These are phyloP conservation scores for Bretschneidera sinensis DNA, from an alignment of 345 rosid species.

Conservation along the genomic window DNA sequence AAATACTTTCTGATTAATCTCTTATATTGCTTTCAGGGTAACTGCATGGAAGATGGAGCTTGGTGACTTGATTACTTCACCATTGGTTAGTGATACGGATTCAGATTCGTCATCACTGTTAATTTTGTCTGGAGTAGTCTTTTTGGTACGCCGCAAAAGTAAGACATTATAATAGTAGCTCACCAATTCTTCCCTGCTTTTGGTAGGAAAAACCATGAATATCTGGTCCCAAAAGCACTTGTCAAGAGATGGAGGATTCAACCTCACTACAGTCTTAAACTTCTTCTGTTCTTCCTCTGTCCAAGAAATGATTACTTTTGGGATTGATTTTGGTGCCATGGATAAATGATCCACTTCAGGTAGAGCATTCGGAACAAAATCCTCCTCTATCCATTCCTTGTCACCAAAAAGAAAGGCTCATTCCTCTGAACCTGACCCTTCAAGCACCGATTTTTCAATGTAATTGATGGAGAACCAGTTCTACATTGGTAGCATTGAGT, in stretches of 20 bases:
- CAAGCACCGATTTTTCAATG: no score
- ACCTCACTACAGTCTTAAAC: constrained; percentile 43
- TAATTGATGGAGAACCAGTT: no score
- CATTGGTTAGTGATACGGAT: constrained; percentile 16
- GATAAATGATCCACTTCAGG: no score
- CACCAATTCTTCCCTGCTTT: constrained; percentile 54
- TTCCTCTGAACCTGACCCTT: no score
- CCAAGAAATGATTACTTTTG: constrained; percentile 51
- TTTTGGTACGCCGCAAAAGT: constrained; percentile 69
- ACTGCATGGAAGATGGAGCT: constrained; percentile 37
- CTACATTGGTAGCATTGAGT: no score
- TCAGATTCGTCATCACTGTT: constrained; percentile 62
- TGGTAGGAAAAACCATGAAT: constrained; percentile 34
- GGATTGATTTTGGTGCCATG: no score
- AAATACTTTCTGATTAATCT: constrained; percentile 7
- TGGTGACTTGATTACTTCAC: constrained; percentile 30
- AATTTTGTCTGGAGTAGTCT: constrained; percentile 42
- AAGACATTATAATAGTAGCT: constrained; percentile 75
- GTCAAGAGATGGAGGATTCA: constrained; percentile 33
- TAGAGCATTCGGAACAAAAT: no score
- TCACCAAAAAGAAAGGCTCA: no score
- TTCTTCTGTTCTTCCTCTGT: constrained; percentile 44
- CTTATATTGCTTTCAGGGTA: constrained; percentile 49
- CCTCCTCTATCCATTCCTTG: no score
- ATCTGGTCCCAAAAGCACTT: constrained; percentile 47